Conservation (phyloP, 495 filamentous ascomycete species). For the Hypoxylon intermedium region DNA sequence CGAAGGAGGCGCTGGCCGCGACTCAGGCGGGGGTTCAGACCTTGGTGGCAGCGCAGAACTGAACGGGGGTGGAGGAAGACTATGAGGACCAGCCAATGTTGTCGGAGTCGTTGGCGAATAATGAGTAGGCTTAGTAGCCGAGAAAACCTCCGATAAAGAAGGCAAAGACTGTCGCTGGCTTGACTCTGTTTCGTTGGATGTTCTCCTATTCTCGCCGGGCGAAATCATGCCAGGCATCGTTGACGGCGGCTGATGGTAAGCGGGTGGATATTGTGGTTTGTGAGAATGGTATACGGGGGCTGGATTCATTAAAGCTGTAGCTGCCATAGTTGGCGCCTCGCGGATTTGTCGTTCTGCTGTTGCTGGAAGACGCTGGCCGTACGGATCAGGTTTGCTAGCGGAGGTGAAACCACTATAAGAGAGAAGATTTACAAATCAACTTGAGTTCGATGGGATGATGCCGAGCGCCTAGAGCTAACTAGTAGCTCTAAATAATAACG, state of each 20-base stretch:
- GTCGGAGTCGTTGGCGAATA: slow-evolving; percentile 48
- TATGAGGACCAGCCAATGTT: slow-evolving; percentile 32
- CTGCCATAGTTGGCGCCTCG: slow-evolving; percentile 55
- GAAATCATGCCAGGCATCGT: slow-evolving; percentile 55
- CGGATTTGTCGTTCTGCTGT: slow-evolving; percentile 45
- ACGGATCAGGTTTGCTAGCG: slow-evolving; percentile 42
- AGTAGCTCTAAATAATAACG: slow-evolving; percentile 41
- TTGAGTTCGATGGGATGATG: slow-evolving; percentile 25
- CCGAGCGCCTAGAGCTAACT: slow-evolving; percentile 28
- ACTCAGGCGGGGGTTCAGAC: slow-evolving; percentile 37
- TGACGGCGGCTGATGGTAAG: slow-evolving; percentile 50
- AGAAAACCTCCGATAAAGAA: slow-evolving; percentile 58
- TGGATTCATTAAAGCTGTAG: slow-evolving; percentile 56
- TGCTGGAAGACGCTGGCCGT: slow-evolving; percentile 47
- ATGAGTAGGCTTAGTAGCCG: slow-evolving; percentile 45
- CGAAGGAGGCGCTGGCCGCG: slow-evolving; percentile 34
- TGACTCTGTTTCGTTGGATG: slow-evolving; percentile 50
- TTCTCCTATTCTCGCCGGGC: slow-evolving; percentile 51
- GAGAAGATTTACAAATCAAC: slow-evolving; percentile 40
- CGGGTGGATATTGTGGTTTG: slow-evolving; percentile 45
- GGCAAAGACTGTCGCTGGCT: slow-evolving; percentile 56
- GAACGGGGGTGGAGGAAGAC: slow-evolving; percentile 39
- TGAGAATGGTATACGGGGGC: slow-evolving; percentile 51
- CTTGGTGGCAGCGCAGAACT: slow-evolving; percentile 23
- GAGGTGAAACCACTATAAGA: slow-evolving; percentile 38